These are phyloP conservation scores for Ulmus americana DNA, from an alignment of 331 rosid genomes.

Conservation along the genomic window DNA sequence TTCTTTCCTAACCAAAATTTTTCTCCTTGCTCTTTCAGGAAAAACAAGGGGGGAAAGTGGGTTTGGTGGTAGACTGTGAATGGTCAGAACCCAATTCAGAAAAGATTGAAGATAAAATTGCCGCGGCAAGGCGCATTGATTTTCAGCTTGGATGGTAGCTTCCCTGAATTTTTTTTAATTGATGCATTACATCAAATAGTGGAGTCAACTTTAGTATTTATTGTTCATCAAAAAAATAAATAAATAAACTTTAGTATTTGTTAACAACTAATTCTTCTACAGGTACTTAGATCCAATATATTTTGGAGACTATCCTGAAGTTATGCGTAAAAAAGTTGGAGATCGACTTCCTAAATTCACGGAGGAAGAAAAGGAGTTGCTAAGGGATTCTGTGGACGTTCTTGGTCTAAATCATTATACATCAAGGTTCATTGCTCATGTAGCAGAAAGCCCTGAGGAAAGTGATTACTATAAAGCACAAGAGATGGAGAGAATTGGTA, in stretches of 20 bases:
- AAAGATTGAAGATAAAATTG: conserved; percentile 58
- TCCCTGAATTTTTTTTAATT: not conserved
- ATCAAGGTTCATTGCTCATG: conserved; percentile 73
- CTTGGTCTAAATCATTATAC: conserved; percentile 85
- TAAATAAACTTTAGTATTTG: not conserved
- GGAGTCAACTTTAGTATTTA: not conserved
- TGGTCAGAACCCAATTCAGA: conserved; percentile 91
- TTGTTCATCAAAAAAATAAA: not conserved
- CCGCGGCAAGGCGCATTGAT: conserved; percentile 85
- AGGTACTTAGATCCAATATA: conserved; percentile 78
- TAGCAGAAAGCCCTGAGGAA: conserved; percentile 29
- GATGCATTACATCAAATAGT: too few species aligned
- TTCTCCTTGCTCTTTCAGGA: conserved; percentile 36
- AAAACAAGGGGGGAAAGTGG: conserved; percentile 76
- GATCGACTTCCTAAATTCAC: conserved; percentile 78
- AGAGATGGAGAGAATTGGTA: conserved; percentile 62
- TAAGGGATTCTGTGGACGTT: conserved; percentile 60
- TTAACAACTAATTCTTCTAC: conserved; percentile 13
- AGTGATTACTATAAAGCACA: conserved; percentile 45
- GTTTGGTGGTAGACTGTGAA: conserved; percentile 74
- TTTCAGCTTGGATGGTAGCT: conserved; percentile 88
- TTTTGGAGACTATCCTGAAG: conserved; percentile 75
- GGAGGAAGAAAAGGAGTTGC: conserved; percentile 60
- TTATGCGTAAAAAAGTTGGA: conserved; percentile 69
- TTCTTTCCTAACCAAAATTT: too few species aligned